Conservation (phyloP, 1,284 basidiomycete genomes). For the Cutaneotrichosporon spelunceum region DNA sequence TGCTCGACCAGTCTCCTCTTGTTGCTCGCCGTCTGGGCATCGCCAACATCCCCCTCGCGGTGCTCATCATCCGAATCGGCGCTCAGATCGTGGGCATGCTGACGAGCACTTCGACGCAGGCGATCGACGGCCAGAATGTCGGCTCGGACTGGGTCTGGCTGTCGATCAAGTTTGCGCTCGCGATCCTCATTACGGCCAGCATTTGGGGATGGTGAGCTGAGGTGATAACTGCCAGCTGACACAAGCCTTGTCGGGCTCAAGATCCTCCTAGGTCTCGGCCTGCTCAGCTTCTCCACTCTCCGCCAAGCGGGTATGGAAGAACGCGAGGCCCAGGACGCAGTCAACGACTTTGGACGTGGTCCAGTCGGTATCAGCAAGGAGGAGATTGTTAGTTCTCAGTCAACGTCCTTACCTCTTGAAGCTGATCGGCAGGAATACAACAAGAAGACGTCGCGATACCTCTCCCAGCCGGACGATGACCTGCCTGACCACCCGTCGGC, state of each 20-base stretch:
- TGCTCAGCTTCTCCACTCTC: conserved; percentile 75
- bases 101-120: conserved; percentile 51
- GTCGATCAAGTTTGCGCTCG: conserved; percentile 61
- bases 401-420: not conserved
- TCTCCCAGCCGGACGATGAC: conserved; percentile 68
- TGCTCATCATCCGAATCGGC: conserved; percentile 82
- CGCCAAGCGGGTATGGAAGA: conserved; percentile 72
- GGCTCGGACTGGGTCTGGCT: conserved; percentile 49
- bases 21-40: conserved; percentile 92
- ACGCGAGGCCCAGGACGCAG: conserved; percentile 64
- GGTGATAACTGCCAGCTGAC: conserved; percentile 4
- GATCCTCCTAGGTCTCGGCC: conserved; percentile 78
- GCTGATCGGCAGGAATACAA: conserved; percentile 63
- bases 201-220: conserved; percentile 69
- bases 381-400: conserved; percentile 62
- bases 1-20: conserved; percentile 92
- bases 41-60: conserved; percentile 85
- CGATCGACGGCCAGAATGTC: conserved; percentile 26
- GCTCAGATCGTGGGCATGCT: conserved; percentile 71
- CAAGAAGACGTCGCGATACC: conserved; percentile 66
- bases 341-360: conserved; percentile 80
- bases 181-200: conserved; percentile 60
- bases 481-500: conserved; percentile 55
- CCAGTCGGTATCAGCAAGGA: conserved; percentile 82
- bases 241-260: conserved; percentile 75